phyloP scores from a whole-genome alignment of 2,329 filamentous ascomycete species.

The Xylariaceae sp. region DNA sequence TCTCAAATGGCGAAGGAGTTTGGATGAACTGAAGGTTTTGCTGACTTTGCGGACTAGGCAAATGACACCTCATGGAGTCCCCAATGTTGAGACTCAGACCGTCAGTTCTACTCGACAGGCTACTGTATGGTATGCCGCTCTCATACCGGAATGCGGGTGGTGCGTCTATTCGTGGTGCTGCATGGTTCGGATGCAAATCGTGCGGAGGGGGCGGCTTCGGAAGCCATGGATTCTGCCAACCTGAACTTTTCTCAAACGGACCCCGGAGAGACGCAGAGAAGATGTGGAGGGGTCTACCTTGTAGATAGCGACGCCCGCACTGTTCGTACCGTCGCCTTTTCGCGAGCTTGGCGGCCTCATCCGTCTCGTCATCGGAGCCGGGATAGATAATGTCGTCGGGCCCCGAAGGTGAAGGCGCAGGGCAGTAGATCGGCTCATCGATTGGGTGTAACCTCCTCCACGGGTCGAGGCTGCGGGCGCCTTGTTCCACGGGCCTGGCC shows the following conservation, averaged over 20 bases:
- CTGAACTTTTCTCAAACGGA: constrained; percentile 49
- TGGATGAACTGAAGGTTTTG: constrained; percentile 20
- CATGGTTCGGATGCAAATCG: not conserved
- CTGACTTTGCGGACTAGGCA: constrained; percentile 36
- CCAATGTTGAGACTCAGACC: constrained; percentile 9
- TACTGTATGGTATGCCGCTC: constrained; percentile 8
- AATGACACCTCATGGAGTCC: constrained; percentile 35
- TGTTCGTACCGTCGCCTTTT: constrained; percentile 54
- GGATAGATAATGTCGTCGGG: constrained; percentile 47
- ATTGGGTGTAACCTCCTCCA: constrained; percentile 27
- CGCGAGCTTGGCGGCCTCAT: constrained; percentile 41
- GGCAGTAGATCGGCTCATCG: constrained; percentile 44
- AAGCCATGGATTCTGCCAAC: constrained; percentile 51
- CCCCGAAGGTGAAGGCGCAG: constrained; percentile 31
- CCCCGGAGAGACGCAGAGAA: constrained; percentile 57
- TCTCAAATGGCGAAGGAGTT: constrained; percentile 17
- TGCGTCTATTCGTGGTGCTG: constrained; percentile 4
- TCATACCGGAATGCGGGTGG: constrained; percentile 11
- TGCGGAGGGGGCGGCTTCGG: constrained; percentile 24
- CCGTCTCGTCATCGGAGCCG: constrained; percentile 55
- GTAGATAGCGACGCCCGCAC: constrained; percentile 53
- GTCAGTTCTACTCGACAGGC: constrained; percentile 4
- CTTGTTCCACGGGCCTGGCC: constrained; percentile 21
- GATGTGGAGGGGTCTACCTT: constrained; percentile 51
- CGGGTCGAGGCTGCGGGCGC: constrained; percentile 10